Evolutionary conservation across 306 rosid species (phyloP), one percentile per base, ranked within the genome.

Genomic region (Pyrus communis): DNA sequence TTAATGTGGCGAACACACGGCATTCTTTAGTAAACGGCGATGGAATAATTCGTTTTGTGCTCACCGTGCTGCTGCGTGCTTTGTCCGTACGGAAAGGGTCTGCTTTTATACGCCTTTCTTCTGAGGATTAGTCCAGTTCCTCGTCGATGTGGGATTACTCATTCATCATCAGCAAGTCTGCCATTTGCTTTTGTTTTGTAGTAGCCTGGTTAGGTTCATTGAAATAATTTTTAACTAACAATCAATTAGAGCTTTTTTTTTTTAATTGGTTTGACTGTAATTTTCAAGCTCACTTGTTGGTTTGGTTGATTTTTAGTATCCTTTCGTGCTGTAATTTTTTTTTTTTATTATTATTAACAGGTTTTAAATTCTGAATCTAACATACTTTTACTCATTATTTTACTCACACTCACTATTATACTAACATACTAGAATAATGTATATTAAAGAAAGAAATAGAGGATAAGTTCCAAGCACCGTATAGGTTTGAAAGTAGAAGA

Each of bases 11-110:
- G 76, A 5, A 75, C 89, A 73, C 91, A 84, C 88, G 81, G 85
- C 82, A 85, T 84, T 84, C 90, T 84, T 86, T 84, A 87, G 94
- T 86, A 89, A 86, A 87, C 82, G 88, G 89, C 87, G 85, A 90
- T 84, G 84, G 89, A 90, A 86, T 87, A 86, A 83, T 84, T 88
- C 88, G 86, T 82, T 86, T 0, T 86, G 82, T 43, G 59, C 68
- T 67, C 85, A 75, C 31, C 0, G 31, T 30, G 31, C 31, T 0
- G 31, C 4, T 30, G 31, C 4, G 31, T 4, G 35, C 35, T 5
- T 5, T 33, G 35, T 33, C 7, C 6, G 7, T 33, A 5, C 7
- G 1, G 35, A 5, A 33, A 5, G 6, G 35, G 18, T 61, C 4
- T 12, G 0, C 0, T 45, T 77, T 77, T 59, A 67, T 75, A 73